These are phyloP conservation scores for Raphanus hybrid DNA, from an alignment of 441 rosid genomes.

Conservation along the genomic window DNA sequence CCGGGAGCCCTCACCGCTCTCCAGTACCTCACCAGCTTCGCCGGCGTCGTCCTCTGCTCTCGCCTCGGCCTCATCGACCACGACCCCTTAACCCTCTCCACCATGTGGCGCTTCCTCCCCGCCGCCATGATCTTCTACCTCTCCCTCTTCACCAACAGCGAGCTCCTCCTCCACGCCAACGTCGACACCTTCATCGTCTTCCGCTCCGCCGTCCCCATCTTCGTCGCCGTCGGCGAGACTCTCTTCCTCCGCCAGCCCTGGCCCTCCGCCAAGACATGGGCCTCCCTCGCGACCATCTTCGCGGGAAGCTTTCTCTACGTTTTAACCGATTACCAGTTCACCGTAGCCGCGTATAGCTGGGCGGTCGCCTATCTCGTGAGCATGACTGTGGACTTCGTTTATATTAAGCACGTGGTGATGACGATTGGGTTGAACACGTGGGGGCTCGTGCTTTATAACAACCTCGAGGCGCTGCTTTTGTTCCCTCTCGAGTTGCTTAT, in stretches of 20 bases:
- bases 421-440: background rate
- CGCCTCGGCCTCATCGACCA: conserved; percentile 56
- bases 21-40: conserved; percentile 69
- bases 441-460: background rate
- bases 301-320: conserved; percentile 89
- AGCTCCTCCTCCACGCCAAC: conserved; percentile 95
- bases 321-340: conserved; percentile 88
- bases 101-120: conserved; percentile 95
- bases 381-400: conserved; percentile 95
- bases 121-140: conserved; percentile 93
- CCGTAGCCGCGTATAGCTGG: conserved; percentile 87
- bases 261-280: conserved; percentile 83
- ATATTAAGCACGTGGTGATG: conserved; percentile 46
- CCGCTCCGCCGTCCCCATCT: conserved; percentile 89
- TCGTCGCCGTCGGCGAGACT: conserved; percentile 94
- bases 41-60: conserved; percentile 61
- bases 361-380: conserved; percentile 86
- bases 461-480: conserved; percentile 51
- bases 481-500: conserved; percentile 81
- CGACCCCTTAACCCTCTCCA: conserved; percentile 64
- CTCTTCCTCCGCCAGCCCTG: conserved; percentile 86
- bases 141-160: conserved; percentile 93
- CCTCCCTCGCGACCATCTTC: conserved; percentile 76
- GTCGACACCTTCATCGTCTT: conserved; percentile 96
- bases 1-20: conserved; percentile 95